Evolutionary conservation across 208 protist genomes (phyloP).

Genomic region (Crithidia acanthocephali): DNA sequence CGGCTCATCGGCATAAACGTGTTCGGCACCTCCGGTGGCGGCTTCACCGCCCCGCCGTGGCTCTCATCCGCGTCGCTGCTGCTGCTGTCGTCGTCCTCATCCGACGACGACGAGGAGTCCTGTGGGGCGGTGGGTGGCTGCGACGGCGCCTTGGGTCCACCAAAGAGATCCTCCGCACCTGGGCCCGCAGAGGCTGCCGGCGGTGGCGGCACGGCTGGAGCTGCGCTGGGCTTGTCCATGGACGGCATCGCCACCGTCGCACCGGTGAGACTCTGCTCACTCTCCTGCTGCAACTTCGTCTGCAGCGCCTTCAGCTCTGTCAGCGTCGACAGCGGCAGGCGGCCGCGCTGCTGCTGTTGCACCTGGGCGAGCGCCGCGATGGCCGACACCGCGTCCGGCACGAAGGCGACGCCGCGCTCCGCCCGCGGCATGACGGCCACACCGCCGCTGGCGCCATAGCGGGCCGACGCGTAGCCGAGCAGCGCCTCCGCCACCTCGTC

Average conservation of each 20-base stretch:
- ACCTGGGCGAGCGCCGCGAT: constrained; percentile 49
- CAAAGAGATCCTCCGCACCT: constrained; percentile 7
- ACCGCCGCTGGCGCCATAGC: constrained; percentile 36
- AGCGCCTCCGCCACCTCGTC: constrained; percentile 76
- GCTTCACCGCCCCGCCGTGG: not conserved
- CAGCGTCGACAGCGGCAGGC: constrained; percentile 57
- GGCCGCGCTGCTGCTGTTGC: constrained; percentile 52
- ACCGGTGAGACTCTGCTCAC: not conserved
- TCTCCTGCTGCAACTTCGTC: constrained; percentile 31
- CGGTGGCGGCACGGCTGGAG: not conserved
- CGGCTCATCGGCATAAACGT: constrained; percentile 15
- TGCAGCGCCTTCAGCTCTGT: constrained; percentile 63
- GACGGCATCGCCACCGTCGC: constrained; percentile 21
- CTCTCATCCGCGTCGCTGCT: not conserved
- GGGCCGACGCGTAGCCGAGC: constrained; percentile 39
- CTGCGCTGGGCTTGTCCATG: not conserved
- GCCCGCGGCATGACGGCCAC: constrained; percentile 47
- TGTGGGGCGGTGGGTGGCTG: constrained; percentile 10
- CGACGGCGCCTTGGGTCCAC: not conserved
- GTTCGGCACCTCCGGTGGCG: constrained; percentile 15
- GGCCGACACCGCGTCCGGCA: constrained; percentile 52
- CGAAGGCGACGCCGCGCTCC: constrained; percentile 47
- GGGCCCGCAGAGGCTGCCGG: not conserved
- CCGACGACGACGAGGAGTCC: not conserved
- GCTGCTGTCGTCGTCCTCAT: not conserved